These are phyloP conservation scores for Solanum virginianum DNA, from an alignment of 257 asterid species.

Conservation along the genomic window DNA sequence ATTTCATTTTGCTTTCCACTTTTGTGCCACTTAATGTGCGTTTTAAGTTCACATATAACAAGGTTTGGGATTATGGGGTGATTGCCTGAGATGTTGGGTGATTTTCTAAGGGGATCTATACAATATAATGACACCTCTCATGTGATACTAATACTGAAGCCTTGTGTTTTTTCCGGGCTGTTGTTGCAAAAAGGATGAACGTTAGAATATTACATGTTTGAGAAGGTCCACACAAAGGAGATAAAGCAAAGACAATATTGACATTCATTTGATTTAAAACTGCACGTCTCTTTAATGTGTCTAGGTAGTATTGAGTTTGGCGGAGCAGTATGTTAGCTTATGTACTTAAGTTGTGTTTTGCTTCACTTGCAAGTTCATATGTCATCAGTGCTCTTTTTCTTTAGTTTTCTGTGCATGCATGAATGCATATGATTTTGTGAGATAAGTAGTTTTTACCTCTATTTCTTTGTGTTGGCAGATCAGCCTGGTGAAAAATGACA, in stretches of 20 bases:
- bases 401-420: neutral
- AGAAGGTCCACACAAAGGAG: neutral
- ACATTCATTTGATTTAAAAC: neutral
- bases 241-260: neutral
- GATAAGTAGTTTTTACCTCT: neutral
- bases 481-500: conserved; percentile 51
- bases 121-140: neutral
- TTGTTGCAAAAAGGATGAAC: neutral
- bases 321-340: neutral
- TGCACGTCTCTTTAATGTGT: neutral
- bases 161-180: neutral
- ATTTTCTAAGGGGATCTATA: neutral
- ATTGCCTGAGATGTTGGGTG: neutral
- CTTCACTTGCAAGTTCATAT: neutral
- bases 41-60: neutral
- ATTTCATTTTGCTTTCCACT: neutral
- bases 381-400: neutral
- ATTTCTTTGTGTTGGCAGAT: conserved; percentile 33
- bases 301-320: neutral
- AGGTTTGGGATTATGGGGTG: neutral
- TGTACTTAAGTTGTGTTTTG: neutral
- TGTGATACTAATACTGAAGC: neutral
- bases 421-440: neutral
- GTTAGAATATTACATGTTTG: neutral
- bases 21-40: neutral